These are phyloP conservation scores for Epipyxis sp. DNA, from an alignment of 108 stramenopile genomes.

Conservation along the genomic window DNA sequence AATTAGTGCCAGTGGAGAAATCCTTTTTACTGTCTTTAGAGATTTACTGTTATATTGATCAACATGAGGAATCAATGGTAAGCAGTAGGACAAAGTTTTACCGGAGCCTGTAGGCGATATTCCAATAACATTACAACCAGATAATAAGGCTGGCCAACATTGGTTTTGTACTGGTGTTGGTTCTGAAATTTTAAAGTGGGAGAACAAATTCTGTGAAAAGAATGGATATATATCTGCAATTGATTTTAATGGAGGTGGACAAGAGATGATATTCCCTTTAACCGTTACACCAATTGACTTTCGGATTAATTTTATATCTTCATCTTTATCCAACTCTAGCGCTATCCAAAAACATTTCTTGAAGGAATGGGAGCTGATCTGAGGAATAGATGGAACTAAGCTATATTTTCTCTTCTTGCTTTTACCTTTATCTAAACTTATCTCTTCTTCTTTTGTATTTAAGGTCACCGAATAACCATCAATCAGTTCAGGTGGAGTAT, in stretches of 20 bases:
- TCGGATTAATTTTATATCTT: background rate
- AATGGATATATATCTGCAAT: background rate
- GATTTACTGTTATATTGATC: background rate
- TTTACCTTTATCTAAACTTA: too few species aligned
- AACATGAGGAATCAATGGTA: slow-evolving; percentile 22
- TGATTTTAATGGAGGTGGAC: background rate
- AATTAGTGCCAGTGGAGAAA: background rate
- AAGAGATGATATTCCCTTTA: background rate
- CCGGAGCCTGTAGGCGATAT: slow-evolving; percentile 30
- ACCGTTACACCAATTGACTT: background rate
- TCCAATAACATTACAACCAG: slow-evolving; percentile 8
- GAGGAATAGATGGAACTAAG: too few species aligned
- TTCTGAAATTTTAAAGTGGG: background rate
- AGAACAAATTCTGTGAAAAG: background rate
- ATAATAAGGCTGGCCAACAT: slow-evolving; percentile 19
- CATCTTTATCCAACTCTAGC: too few species aligned
- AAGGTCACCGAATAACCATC: too few species aligned
- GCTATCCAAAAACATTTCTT: too few species aligned
- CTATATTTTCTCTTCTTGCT: too few species aligned
- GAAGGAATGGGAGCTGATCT: too few species aligned
- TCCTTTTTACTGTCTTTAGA: background rate
- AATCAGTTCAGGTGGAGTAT: too few species aligned
- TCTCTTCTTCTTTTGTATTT: too few species aligned
- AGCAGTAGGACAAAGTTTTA: slow-evolving; percentile 15
- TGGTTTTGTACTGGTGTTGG: slow-evolving; percentile 14